Base-by-base conservation (phyloP, 768 basidiomycete species). In the Omphalotus guepiniiformis region DNA sequence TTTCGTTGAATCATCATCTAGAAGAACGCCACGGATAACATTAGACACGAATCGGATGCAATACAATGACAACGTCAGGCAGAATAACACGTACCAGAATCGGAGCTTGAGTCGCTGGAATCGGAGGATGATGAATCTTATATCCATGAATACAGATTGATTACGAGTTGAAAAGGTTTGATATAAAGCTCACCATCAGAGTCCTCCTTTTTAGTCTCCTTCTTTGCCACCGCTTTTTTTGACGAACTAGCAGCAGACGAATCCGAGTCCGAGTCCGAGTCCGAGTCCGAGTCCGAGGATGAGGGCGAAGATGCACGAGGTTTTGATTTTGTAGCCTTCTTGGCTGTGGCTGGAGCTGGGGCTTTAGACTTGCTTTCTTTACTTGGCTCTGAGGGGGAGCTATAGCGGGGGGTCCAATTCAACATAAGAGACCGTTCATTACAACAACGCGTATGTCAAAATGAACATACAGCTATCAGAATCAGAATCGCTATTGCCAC, bases 221-320 rank as follows among this genome's bases (percentile, higher is more conserved):
- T 32, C 35, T 21, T 34, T n/a, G n/a, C n/a, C 30, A 21, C 21
- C 16, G 39, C 4, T 40, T 40, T 12, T 13, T 35, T 48, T n/a
- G n/a, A n/a, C n/a, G n/a, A n/a, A n/a, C n/a, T n/a, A n/a, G n/a
- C n/a, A n/a, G n/a, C n/a, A n/a, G n/a, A n/a, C n/a, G 46, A 39
- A 53, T 62, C 65, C 19, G 65, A 65, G 22, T 67, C 64, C 5
- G 69, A 67, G 21, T 56, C 61, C 6, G 69, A 69, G 47, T 57
- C 61, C 30, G 63, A 63, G 26, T 22, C 35, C 2, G 56, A 53
- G 39, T 51, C 45, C 16, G 47, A 48, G 32, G 39, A 34, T 21
- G 47, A 48, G 3, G 39, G 41, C 8, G 38, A 22, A 22, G 36
- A 41, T 18, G 28, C 29, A 30, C 23, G 44, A 48, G 30, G 30